Conservation (phyloP, 106 monocot species). For the Platanthera zijinensis region DNA sequence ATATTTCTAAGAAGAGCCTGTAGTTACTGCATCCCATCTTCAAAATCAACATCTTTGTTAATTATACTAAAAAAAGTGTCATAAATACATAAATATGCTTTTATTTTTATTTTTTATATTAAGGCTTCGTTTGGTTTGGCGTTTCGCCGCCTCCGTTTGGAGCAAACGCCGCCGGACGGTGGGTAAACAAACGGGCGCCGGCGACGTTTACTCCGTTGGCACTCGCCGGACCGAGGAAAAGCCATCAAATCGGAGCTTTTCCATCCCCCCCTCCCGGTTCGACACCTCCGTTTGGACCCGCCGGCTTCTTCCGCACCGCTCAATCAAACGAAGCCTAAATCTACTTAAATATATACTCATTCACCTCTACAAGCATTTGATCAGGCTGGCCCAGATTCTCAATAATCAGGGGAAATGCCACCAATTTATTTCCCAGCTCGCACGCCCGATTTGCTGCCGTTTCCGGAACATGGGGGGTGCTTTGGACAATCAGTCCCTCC, state of each 20-base stretch:
- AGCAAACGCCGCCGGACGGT: too few relatives aligned
- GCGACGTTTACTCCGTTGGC: too few relatives aligned
- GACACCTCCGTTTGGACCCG: too few relatives aligned
- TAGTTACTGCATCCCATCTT: slow-evolving; percentile 71
- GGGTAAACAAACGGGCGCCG: too few relatives aligned
- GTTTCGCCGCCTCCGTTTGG: too few relatives aligned
- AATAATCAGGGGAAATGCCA: slow-evolving; percentile 46
- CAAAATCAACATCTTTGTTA: background rate
- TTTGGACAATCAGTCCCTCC: background rate
- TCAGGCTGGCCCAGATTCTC: slow-evolving; percentile 70
- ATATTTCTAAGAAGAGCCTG: slow-evolving; percentile 68
- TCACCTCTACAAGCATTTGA: slow-evolving; percentile 85
- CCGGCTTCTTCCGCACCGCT: too few relatives aligned
- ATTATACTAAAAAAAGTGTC: background rate
- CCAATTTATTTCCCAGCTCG: slow-evolving; percentile 19
- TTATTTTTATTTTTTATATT: background rate
- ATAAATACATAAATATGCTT: background rate
- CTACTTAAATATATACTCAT: background rate
- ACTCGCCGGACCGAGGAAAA: too few relatives aligned
- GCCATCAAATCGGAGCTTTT: too few relatives aligned
- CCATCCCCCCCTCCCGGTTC: too few relatives aligned
- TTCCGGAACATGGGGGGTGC: background rate
- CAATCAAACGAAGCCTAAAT: background rate
- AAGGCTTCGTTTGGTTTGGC: too few relatives aligned
- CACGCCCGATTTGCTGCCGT: slow-evolving; percentile 20